Conservation (phyloP, 495 filamentous ascomycete genomes). For the Apodospora peruviana region DNA sequence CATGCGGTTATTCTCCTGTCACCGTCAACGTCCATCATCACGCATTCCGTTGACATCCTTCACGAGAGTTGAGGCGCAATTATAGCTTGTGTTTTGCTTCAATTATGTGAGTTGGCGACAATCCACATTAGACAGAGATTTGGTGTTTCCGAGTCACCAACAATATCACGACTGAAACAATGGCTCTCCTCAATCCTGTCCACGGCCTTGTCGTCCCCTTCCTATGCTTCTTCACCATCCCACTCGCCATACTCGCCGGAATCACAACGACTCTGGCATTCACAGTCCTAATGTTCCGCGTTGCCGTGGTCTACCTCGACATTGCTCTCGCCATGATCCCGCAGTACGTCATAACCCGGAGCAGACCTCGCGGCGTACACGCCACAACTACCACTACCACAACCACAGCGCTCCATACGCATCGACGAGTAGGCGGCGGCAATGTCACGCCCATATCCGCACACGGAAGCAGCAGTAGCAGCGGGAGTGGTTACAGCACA, state of each 20-base stretch:
- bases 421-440: no score
- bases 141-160: no score
- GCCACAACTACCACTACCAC: not conserved
- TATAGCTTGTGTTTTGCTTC: no score
- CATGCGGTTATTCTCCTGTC: no score
- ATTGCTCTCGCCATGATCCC: constrained; percentile 54
- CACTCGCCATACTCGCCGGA: constrained; percentile 62
- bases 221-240: constrained; percentile 60
- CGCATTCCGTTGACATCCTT: no score
- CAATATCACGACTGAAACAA: constrained; percentile 9
- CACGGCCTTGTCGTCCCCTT: constrained; percentile 56
- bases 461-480: not conserved
- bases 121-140: no score
- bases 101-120: no score
- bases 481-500: constrained; percentile 8
- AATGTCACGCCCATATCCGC: not conserved
- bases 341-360: constrained; percentile 47
- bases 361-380: not conserved
- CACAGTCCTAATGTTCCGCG: constrained; percentile 57
- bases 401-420: no score
- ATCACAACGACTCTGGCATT: constrained; percentile 65
- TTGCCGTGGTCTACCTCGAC: constrained; percentile 64
- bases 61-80: no score
- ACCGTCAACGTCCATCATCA: no score
- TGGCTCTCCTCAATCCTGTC: constrained; percentile 42